phyloP scores from a whole-genome alignment of 2,329 filamentous ascomycete genomes.

The Sclerotinia trifoliorum region DNA sequence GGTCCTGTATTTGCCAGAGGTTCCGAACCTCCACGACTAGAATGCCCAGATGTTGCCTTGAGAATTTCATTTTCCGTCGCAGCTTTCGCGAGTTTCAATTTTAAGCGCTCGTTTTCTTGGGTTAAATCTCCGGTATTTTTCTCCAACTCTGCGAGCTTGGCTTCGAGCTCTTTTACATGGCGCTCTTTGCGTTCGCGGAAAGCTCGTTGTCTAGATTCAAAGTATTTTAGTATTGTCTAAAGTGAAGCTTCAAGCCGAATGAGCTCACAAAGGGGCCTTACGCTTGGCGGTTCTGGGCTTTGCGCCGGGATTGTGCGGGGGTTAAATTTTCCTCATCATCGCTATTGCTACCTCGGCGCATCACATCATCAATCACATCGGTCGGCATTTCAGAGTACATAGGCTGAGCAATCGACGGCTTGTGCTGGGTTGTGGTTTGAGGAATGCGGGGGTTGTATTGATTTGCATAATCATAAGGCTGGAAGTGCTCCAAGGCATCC shows the following conservation, averaged over 20 bases:
- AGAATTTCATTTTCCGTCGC: slow-evolving; percentile 92
- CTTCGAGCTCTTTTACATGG: slow-evolving; percentile 89
- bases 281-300: slow-evolving; percentile 72
- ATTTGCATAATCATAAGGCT: slow-evolving; percentile 36
- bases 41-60: slow-evolving; percentile 66
- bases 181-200: slow-evolving; percentile 95
- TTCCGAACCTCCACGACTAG: slow-evolving; percentile 41
- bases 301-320: slow-evolving; percentile 59
- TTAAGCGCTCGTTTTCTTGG: slow-evolving; percentile 83
- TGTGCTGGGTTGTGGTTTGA: slow-evolving; percentile 35
- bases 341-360: slow-evolving; percentile 41
- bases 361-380: slow-evolving; percentile 35
- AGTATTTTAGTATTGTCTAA: background rate
- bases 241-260: slow-evolving; percentile 6
- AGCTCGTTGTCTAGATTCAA: slow-evolving; percentile 73
- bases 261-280: slow-evolving; percentile 46
- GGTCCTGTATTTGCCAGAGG: slow-evolving; percentile 57
- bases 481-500: slow-evolving; percentile 38
- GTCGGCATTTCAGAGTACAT: slow-evolving; percentile 34
- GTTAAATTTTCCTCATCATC: slow-evolving; percentile 52
- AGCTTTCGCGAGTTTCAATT: slow-evolving; percentile 77
- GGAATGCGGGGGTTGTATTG: slow-evolving; percentile 28
- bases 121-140: slow-evolving; percentile 68
- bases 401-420: slow-evolving; percentile 30
- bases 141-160: slow-evolving; percentile 76